Percentiles rank a stretch among this genome's conserved stretches.
Evolutionary conservation across 129 eudicot genomes (phyloP).

Genomic region (Gnaphalium uliginosum): DNA sequence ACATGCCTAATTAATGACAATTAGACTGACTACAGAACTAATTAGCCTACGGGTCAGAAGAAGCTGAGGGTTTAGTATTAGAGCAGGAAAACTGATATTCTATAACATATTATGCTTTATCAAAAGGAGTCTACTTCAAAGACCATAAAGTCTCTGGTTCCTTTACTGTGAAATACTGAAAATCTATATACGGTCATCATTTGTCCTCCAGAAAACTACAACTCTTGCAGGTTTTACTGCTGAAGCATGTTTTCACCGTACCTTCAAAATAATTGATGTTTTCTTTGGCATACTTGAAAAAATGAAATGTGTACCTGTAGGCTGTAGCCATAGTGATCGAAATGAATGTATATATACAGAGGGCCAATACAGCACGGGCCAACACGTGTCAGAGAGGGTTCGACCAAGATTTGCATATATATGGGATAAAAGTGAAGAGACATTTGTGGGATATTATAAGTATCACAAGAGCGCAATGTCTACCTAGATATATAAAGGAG

Average conservation of each 20-base stretch:
- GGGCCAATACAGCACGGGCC: background rate
- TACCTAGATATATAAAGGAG: background rate
- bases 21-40: background rate
- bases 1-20: background rate
- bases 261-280: background rate
- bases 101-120: too few relatives aligned
- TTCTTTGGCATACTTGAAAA: background rate
- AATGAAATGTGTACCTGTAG: background rate
- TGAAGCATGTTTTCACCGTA: background rate
- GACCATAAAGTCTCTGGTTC: background rate
- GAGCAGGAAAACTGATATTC: too few relatives aligned
- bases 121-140: too few relatives aligned
- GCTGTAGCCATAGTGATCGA: background rate
- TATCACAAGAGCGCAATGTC: background rate
- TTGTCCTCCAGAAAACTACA: background rate
- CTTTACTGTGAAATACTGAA: background rate
- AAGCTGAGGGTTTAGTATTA: too few relatives aligned
- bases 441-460: background rate
- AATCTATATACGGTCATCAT: background rate
- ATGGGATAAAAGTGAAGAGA: background rate
- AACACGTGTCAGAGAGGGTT: background rate
- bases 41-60: background rate
- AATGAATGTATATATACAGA: background rate
- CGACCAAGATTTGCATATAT: background rate
- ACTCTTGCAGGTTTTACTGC: background rate